These are phyloP conservation scores for Chernovozyma aurita DNA, from an alignment of 1,139 yeast species.

Conservation along the genomic window DNA sequence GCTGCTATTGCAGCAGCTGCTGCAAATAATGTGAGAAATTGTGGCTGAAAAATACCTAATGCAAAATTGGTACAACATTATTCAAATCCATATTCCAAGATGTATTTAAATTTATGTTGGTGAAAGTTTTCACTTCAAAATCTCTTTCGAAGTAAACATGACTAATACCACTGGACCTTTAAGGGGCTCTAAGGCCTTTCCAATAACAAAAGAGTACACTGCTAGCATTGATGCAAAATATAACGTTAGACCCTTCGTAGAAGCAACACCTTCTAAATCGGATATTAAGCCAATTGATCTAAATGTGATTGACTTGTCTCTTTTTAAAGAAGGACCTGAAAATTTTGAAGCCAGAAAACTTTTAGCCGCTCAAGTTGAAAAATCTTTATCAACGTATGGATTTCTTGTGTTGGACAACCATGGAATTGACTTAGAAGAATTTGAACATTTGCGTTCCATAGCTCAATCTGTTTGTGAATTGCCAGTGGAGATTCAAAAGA, in stretches of 20 bases:
- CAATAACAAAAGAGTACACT: slow-evolving; percentile 1
- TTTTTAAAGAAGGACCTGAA: slow-evolving; percentile 16
- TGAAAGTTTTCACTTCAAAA: too few species aligned
- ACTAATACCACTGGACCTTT: too few species aligned
- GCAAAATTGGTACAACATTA: too few species aligned
- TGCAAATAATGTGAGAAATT: too few species aligned
- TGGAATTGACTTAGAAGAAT: slow-evolving; percentile 15
- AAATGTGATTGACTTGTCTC: slow-evolving; percentile 17
- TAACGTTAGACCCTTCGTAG: slow-evolving; percentile 19
- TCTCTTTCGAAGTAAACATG: too few species aligned
- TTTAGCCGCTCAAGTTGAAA: slow-evolving; percentile 17
- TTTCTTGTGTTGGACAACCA: slow-evolving; percentile 18
- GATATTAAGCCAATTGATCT: slow-evolving; percentile 11
- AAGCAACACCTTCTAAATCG: slow-evolving; percentile 14
- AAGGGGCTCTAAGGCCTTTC: not conserved
- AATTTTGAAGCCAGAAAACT: slow-evolving; percentile 10
- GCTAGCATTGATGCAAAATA: slow-evolving; percentile 15
- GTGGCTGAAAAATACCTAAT: too few species aligned
- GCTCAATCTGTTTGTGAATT: slow-evolving; percentile 21
- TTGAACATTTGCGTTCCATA: slow-evolving; percentile 16
- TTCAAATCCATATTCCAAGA: too few species aligned
- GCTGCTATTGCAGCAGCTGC: too few species aligned
- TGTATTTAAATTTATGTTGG: too few species aligned
- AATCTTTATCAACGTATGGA: slow-evolving; percentile 20
- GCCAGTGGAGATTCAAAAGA: slow-evolving; percentile 16